Evolutionary conservation across 345 rosid species (phyloP).

Genomic region (Aquilaria yunnanensis): DNA sequence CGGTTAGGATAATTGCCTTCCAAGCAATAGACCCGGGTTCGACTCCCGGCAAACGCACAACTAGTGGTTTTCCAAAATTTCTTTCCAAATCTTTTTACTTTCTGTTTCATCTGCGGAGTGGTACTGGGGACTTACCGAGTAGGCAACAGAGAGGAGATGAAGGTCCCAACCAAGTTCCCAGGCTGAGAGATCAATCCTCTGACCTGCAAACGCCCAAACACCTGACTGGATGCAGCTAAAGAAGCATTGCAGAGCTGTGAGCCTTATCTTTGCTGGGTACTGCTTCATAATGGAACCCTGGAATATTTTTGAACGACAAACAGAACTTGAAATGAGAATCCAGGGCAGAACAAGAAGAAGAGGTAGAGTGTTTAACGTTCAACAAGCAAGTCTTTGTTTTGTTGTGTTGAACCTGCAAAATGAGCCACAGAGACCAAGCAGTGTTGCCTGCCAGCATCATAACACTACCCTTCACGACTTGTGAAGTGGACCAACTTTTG

Average conservation of each 20-base stretch:
- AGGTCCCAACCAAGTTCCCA: slow-evolving; percentile 79
- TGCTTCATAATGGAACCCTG: slow-evolving; percentile 52
- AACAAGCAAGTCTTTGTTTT: neutral
- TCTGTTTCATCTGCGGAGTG: neutral
- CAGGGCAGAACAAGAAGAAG: neutral
- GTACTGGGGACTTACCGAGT: slow-evolving; percentile 46
- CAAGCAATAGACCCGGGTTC: slow-evolving; percentile 86
- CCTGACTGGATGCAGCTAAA: slow-evolving; percentile 72
- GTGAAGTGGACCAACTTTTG: slow-evolving; percentile 4
- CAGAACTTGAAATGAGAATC: neutral
- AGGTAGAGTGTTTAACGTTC: no score
- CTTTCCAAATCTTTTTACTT: neutral
- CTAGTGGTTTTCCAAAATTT: neutral
- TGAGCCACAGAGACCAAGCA: slow-evolving; percentile 78
- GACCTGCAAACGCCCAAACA: slow-evolving; percentile 50
- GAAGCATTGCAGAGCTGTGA: slow-evolving; percentile 67
- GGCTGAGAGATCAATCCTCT: slow-evolving; percentile 44
- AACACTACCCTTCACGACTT: slow-evolving; percentile 64
- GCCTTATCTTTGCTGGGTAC: slow-evolving; percentile 62
- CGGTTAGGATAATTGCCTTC: slow-evolving; percentile 94
- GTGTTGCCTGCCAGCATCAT: slow-evolving; percentile 71
- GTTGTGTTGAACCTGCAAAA: slow-evolving; percentile 54
- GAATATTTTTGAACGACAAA: neutral
- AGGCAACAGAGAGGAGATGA: slow-evolving; percentile 67
- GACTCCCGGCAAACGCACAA: slow-evolving; percentile 56